phyloP scores from a whole-genome alignment of 371 early-diverging fungal species.

The Rhizopus delemar region DNA sequence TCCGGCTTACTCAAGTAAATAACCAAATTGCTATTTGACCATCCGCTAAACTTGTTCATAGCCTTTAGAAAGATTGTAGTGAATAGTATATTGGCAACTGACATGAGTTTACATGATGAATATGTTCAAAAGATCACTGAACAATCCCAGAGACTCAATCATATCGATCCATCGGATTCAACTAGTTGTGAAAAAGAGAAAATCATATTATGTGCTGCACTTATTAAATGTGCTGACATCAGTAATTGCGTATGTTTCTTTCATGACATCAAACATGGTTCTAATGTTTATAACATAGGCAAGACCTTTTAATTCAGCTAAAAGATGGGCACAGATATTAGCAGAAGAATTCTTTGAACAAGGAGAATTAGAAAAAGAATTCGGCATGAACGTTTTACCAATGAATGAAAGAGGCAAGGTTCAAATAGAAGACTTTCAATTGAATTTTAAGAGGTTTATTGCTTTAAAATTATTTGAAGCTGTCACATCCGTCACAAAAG shows the following conservation, averaged over 20 bases:
- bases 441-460: constrained; percentile 39
- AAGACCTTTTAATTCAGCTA: constrained; percentile 62
- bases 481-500: constrained; percentile 28
- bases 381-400: constrained; percentile 50
- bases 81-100: constrained; percentile 79
- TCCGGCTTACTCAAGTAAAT: constrained; percentile 38
- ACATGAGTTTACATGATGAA: constrained; percentile 83
- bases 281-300: constrained; percentile 35
- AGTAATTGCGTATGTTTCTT: constrained; percentile 66
- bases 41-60: constrained; percentile 12
- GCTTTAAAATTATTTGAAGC: constrained; percentile 45
- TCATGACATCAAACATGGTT: not conserved
- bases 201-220: constrained; percentile 59
- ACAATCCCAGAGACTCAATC: constrained; percentile 49
- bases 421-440: constrained; percentile 40
- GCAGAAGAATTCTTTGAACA: constrained; percentile 68
- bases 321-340: constrained; percentile 59
- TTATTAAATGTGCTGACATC: constrained; percentile 89
- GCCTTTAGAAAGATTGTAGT: constrained; percentile 73
- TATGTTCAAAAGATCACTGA: constrained; percentile 71
- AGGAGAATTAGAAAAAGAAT: constrained; percentile 68
- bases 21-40: not conserved
- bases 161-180: constrained; percentile 28
- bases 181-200: constrained; percentile 32
- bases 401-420: constrained; percentile 47